A percentile compares a stretch with the other conserved stretches of the same genome.
Evolutionary conservation across 768 basidiomycete genomes (phyloP).

Genomic region (Leucosporidium scottii): DNA sequence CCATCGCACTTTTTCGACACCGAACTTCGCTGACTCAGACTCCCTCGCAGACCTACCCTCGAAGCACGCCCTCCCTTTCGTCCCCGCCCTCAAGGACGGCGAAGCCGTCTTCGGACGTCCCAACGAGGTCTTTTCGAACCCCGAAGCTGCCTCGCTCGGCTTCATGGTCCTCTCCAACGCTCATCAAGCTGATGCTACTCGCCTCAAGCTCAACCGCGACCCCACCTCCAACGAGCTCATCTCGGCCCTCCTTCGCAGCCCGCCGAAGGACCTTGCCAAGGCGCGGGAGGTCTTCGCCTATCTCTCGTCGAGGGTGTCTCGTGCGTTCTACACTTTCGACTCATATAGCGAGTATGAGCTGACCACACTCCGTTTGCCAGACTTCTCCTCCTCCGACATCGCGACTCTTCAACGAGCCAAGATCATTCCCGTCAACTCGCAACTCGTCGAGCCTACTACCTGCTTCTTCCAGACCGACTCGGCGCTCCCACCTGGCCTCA

Average conservation of each 20-base stretch:
- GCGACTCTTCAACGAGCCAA: constrained; percentile 12
- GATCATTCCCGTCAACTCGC: constrained; percentile 23
- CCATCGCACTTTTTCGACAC: not conserved
- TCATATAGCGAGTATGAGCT: no score
- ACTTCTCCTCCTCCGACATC: constrained; percentile 18
- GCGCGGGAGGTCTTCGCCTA: constrained; percentile 36
- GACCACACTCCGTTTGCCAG: not conserved
- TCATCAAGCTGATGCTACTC: constrained; percentile 23
- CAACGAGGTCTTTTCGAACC: constrained; percentile 60
- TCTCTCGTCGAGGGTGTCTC: constrained; percentile 25
- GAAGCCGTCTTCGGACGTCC: constrained; percentile 48
- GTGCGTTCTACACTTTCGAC: not conserved
- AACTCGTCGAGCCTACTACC: constrained; percentile 69
- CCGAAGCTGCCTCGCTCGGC: constrained; percentile 66
- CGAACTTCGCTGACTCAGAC: constrained; percentile 50
- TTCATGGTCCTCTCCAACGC: constrained; percentile 54
- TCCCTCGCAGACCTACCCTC: constrained; percentile 35
- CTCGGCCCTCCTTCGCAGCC: constrained; percentile 15
- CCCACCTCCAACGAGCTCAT: constrained; percentile 27
- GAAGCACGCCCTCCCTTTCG: constrained; percentile 60
- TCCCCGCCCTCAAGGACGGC: constrained; percentile 62
- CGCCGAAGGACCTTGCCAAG: constrained; percentile 19
- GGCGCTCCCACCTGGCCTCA: constrained; percentile 16
- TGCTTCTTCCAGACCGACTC: constrained; percentile 52
- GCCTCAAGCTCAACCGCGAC: constrained; percentile 31